Evolutionary conservation across 352 stramenopile species (phyloP), one percentile per base, ranked within the genome.

Genomic region (Globisporangium abappressorium): DNA sequence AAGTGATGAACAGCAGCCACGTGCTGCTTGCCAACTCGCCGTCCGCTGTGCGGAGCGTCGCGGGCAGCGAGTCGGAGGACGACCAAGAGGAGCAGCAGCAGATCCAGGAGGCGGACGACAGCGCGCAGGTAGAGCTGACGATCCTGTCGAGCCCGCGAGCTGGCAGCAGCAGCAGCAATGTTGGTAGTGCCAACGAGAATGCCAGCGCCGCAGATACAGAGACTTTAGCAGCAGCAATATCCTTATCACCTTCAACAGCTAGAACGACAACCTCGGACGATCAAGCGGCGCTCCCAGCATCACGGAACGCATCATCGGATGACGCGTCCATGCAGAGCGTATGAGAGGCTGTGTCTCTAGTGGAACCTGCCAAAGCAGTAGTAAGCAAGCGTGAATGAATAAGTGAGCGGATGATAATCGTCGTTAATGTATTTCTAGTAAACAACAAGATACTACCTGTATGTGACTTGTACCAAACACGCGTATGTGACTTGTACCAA

Each of bases 1-100:
- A 93, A 71, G 77, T 93, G 66, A 86, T 85, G 71, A 91, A 93
- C 74, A 92, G 84, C 68, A 90, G 80, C 63, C 84, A 85, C 55
- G 78, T 90, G 64, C 69, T 84, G 62, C 73, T 92, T 34, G 78
- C 84, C 14, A 82, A 71, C 68, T 84, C 82, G 8, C 84, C 82
- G 14, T 87, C 82, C 3, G 77, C 74, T 6, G 83, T 69, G 26
- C 69, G 66, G 36, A 71, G 68, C 1, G 57, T 76, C 22, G 69
- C 76, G 6, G 69, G 70, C 38, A 77, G 66, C 38, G 75, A 80
- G 24, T 80, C 77, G 15, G 74, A 82, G 2, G 70, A 76, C 18
- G 78, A 81, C 18, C 58, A 64, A 22, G 64, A 64, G 30, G n/a
- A 60, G 14, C 65, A 34, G 28, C 41, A 54, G 15, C 38, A 64